These are phyloP conservation scores for Ananas comosus DNA, from an alignment of 176 grass and related monocot genomes.

Conservation along the genomic window DNA sequence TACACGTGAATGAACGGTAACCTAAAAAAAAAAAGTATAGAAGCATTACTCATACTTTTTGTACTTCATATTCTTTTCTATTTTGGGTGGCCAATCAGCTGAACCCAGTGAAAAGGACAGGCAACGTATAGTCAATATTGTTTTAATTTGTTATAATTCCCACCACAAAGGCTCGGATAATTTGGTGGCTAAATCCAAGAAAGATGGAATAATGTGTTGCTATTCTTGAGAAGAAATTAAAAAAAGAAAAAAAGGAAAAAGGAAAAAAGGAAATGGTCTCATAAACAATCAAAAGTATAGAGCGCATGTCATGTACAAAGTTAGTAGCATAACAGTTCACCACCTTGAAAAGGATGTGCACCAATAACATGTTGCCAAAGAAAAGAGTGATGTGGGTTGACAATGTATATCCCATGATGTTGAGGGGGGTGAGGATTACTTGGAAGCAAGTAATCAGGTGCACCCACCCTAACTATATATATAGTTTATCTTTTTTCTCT, in stretches of 20 bases:
- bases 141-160: neutral
- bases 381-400: no score
- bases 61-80: no score
- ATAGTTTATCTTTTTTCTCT: no score
- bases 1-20: no score
- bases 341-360: no score
- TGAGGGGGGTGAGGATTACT: no score
- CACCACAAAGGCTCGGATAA: neutral
- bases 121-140: neutral
- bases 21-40: no score
- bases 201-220: neutral
- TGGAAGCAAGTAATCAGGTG: no score
- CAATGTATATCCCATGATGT: no score
- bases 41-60: no score
- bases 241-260: neutral
- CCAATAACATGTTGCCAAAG: no score
- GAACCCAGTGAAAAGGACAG: neutral
- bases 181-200: neutral
- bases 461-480: no score
- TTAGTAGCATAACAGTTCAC: neutral
- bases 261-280: neutral
- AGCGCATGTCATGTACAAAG: neutral
- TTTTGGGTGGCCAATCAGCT: neutral
- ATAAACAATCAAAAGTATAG: neutral
- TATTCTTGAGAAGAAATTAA: neutral